A percentile compares a stretch with the other conserved stretches of the same genome.
Evolutionary conservation across 495 filamentous ascomycete genomes (phyloP).

Genomic region (Xanthoparmelia taractica): DNA sequence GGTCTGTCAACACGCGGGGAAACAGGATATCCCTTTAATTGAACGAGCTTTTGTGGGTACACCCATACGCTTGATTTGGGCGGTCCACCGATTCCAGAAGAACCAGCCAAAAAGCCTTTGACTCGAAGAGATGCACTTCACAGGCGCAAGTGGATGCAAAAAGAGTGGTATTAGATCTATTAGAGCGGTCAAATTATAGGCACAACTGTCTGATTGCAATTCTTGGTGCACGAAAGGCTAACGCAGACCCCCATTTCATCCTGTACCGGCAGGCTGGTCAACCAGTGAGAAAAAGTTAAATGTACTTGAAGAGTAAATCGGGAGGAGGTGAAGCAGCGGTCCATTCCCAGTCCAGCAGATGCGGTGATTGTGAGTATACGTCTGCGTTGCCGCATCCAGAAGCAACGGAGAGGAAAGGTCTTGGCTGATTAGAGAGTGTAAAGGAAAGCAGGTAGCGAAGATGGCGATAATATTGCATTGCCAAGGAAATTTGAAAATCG

Average conservation of each 20-base stretch:
- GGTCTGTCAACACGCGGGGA: background rate
- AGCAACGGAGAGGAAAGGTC: conserved; percentile 6
- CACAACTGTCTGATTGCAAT: conserved; percentile 9
- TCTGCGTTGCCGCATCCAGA: background rate
- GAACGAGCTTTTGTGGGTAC: background rate
- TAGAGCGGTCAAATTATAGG: background rate
- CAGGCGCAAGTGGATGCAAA: background rate
- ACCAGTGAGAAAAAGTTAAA: background rate
- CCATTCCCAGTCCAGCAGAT: background rate
- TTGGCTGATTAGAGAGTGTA: background rate
- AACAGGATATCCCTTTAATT: background rate
- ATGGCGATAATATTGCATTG: conserved; percentile 6
- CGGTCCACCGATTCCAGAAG: no score
- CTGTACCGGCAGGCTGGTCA: conserved; percentile 17
- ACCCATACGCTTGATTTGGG: no score
- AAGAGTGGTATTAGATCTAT: conserved; percentile 10
- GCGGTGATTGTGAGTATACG: background rate
- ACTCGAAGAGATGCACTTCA: background rate
- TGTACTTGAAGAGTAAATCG: background rate
- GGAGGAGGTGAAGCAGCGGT: background rate
- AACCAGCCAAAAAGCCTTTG: no score
- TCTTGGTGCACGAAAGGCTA: conserved; percentile 6
- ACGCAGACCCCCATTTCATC: conserved; percentile 12
- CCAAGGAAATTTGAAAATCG: background rate
- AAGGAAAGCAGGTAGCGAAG: background rate